Percentiles rank a stretch among this genome's conserved stretches.
phyloP scores from a whole-genome alignment of 352 stramenopile species.

The Plasmopara viticola region DNA sequence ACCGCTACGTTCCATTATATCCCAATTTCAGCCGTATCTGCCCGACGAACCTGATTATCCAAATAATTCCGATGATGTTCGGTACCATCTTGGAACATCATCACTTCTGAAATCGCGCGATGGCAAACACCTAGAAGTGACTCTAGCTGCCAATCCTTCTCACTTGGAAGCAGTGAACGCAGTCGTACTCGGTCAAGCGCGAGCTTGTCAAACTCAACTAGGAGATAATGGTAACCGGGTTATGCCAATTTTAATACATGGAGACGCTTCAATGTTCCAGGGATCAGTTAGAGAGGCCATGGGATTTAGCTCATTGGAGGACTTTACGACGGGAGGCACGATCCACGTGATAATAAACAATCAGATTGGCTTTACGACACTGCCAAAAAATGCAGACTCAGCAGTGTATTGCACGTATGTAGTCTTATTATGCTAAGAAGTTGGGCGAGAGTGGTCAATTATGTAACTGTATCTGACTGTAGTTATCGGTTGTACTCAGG shows the following conservation, averaged over 20 bases:
- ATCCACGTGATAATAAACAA: conserved; percentile 99
- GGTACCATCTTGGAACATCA: conserved; percentile 82
- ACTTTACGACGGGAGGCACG: conserved; percentile 96
- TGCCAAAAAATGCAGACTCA: conserved; percentile 94
- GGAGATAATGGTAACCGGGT: conserved; percentile 80
- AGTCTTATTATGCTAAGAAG: neutral
- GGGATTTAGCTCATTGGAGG: conserved; percentile 82
- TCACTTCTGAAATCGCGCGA: conserved; percentile 64
- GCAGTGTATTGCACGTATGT: conserved; percentile 92
- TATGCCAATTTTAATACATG: conserved; percentile 97
- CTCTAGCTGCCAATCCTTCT: conserved; percentile 97
- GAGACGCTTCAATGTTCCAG: conserved; percentile 92
- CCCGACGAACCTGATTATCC: conserved; percentile 79
- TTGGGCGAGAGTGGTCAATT: neutral
- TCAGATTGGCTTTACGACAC: conserved; percentile 97
- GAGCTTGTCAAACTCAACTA: conserved; percentile 90
- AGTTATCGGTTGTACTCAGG: conserved; percentile 20
- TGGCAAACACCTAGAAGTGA: conserved; percentile 60
- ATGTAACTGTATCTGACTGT: conserved; percentile 8
- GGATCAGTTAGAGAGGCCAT: conserved; percentile 78
- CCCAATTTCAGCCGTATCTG: conserved; percentile 80
- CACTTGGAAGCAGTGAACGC: conserved; percentile 98
- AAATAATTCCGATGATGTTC: conserved; percentile 87
- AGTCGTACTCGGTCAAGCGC: conserved; percentile 93
- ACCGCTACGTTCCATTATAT: conserved; percentile 92